Evolutionary conservation across 345 rosid species (phyloP).

Genomic region (Citrus maxima): DNA sequence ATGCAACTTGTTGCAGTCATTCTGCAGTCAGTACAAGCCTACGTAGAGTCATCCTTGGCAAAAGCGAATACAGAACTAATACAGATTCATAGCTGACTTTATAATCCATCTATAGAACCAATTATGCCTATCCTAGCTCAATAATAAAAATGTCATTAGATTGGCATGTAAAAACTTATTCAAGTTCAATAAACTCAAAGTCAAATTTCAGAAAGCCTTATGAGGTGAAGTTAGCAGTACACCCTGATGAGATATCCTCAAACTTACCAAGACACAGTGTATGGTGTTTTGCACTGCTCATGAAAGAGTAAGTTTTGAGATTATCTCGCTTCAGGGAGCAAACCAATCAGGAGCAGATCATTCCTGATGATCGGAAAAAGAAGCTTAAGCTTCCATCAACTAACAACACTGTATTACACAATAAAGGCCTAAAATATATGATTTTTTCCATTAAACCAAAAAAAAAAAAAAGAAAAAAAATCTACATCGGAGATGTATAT

Average conservation of each 20-base stretch:
- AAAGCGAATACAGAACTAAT: neutral
- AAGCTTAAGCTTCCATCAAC: too few relatives aligned
- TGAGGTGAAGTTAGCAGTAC: neutral
- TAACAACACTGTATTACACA: neutral
- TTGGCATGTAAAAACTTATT: neutral
- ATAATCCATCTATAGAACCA: neutral
- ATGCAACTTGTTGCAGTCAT: slow-evolving; percentile 25
- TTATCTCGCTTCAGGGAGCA: slow-evolving; percentile 18
- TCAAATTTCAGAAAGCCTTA: neutral
- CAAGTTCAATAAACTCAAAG: neutral
- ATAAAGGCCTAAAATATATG: neutral
- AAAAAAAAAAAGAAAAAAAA: too few relatives aligned
- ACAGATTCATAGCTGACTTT: neutral
- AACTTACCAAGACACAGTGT: neutral
- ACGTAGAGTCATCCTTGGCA: slow-evolving; percentile 41
- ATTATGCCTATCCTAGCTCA: neutral
- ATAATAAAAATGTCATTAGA: neutral
- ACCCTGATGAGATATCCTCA: neutral
- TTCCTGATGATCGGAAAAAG: neutral
- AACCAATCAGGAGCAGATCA: neutral
- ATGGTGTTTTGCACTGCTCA: neutral
- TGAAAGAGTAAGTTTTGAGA: neutral
- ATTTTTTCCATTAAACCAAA: neutral
- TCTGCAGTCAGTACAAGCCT: slow-evolving; percentile 41
- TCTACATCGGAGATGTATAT: neutral